Base-by-base conservation (phyloP, 2,329 filamentous ascomycete species). In the Penicillium crustosum region DNA sequence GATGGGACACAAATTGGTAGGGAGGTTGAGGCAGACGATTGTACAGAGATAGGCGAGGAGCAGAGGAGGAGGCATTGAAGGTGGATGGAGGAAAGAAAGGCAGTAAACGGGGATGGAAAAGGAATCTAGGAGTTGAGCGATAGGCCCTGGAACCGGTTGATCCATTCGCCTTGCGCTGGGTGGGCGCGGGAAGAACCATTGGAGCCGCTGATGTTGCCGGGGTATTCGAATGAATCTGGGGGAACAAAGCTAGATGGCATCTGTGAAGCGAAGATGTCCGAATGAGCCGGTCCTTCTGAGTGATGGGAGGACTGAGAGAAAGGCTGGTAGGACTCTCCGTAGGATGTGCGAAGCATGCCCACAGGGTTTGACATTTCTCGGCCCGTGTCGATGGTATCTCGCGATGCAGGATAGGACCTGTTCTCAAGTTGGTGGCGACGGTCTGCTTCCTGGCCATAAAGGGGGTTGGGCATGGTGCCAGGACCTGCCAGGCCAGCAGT, bases 401-500 rank as follows among this genome's bases (percentile, higher is more conserved):
- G 72, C 19, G 62, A 58, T 63, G 71, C 53, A 3, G 31, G 65
- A 50, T 71, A 75, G 13, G 62, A 51, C 47, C 71, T 68, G 49
- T 45, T 60, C 17, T 79, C 76, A 36, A 70, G 70, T 35, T 75
- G 75, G 53, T 77, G 77, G 45, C 77, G 71, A 51, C 78, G 78
- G 51, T 74, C 78, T 51, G 65, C 59, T 69, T 73, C 78, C 43
- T 72, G 71, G 48, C 72, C 73, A 56, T 70, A 86, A n/a, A 90
- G 82, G 25, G 86, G 85, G 25, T 86, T 87, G 9, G 86, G 85
- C 65, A 89, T 82, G 29, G 84, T 84, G 61, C 86, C 87, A 1
- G 88, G 86, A 2, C 87, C 86, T 71, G 88, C 87, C 23, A 92
- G 79, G 27, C 89, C 89, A 49, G 90, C 80, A 3, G 86, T 86